These are phyloP conservation scores for Brassica nigra DNA, from an alignment of 345 rosid genomes.

Conservation along the genomic window DNA sequence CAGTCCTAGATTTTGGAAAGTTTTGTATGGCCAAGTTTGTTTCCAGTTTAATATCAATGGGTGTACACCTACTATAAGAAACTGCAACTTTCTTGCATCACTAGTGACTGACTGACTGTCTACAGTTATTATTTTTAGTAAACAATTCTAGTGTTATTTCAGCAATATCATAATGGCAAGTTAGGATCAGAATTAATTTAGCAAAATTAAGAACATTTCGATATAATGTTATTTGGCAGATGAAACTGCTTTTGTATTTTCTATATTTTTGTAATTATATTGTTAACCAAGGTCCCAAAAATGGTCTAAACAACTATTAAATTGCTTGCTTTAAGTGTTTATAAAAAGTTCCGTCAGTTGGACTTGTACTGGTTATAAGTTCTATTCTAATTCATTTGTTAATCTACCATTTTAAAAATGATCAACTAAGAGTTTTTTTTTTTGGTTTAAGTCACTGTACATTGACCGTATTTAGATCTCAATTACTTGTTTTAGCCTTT, in stretches of 20 bases:
- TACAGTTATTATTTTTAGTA: neutral
- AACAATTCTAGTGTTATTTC: neutral
- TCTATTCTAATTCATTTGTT: too few relatives aligned
- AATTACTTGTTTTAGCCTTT: too few relatives aligned
- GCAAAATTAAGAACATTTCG: neutral
- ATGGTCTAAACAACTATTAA: neutral
- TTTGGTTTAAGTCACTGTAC: too few relatives aligned
- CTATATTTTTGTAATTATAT: too few relatives aligned
- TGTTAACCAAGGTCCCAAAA: neutral
- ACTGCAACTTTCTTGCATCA: neutral
- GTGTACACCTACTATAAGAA: neutral
- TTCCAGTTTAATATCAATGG: neutral
- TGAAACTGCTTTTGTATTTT: neutral
- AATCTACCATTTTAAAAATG: too few relatives aligned
- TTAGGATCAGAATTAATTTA: neutral
- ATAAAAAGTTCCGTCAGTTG: neutral
- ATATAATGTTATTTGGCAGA: neutral
- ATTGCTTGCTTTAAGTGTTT: neutral
- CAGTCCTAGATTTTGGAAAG: slow-evolving; percentile 5
- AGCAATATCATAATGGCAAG: neutral
- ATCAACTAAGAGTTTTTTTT: too few relatives aligned
- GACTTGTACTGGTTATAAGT: too few relatives aligned
- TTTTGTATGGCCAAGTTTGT: slow-evolving; percentile 7
- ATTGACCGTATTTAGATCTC: too few relatives aligned
- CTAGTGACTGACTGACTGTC: slow-evolving; percentile 5